These are phyloP conservation scores for Luzula sylvatica DNA, from an alignment of 176 grass and related monocot genomes.

Conservation along the genomic window DNA sequence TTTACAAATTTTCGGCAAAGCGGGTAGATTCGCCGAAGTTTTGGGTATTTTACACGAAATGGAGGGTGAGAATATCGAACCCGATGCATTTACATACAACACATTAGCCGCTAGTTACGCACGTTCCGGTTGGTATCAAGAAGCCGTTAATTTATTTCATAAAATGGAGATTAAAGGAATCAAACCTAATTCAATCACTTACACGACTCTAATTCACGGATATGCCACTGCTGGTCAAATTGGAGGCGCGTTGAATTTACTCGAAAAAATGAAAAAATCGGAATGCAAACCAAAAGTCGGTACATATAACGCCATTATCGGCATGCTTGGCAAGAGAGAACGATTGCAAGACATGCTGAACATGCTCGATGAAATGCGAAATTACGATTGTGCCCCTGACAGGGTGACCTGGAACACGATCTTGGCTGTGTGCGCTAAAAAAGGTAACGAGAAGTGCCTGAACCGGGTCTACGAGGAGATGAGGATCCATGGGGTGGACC, in stretches of 20 bases:
- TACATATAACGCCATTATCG: constrained; percentile 63
- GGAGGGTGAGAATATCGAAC: constrained; percentile 42
- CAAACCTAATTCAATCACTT: constrained; percentile 59
- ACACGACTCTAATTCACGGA: constrained; percentile 59
- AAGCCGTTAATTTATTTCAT: constrained; percentile 43
- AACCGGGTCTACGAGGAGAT: constrained; percentile 53
- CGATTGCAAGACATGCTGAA: constrained; percentile 47
- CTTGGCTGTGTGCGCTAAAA: constrained; percentile 64
- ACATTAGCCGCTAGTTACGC: constrained; percentile 55
- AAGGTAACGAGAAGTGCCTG: constrained; percentile 57
- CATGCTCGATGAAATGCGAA: constrained; percentile 62
- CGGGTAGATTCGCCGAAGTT: constrained; percentile 41
- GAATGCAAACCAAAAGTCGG: constrained; percentile 49
- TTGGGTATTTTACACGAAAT: constrained; percentile 62
- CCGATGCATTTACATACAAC: constrained; percentile 70
- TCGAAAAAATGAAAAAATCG: constrained; percentile 59
- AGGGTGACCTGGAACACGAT: constrained; percentile 87
- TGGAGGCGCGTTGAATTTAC: constrained; percentile 50
- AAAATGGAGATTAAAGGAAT: constrained; percentile 60
- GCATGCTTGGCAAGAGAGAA: constrained; percentile 77
- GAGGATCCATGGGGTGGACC: constrained; percentile 53
- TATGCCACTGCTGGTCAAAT: constrained; percentile 54
- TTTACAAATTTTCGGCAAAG: constrained; percentile 73
- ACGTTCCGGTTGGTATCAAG: constrained; percentile 57
- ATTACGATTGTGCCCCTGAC: constrained; percentile 53